Conservation (phyloP, 1,284 basidiomycete species). For the Malassezia equina region DNA sequence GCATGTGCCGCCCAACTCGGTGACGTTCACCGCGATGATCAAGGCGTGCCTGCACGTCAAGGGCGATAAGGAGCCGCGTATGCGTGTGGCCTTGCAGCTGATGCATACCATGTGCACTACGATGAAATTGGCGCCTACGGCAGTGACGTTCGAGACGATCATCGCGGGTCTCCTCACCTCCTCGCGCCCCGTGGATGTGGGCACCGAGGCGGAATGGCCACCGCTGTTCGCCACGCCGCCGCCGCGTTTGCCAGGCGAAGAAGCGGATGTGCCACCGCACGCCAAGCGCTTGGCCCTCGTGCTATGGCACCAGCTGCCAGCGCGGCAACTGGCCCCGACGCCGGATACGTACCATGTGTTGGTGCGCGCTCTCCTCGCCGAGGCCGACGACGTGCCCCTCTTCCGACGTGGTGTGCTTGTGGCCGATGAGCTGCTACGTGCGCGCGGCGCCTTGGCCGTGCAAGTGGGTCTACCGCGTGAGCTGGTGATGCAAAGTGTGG, state of each 20-base stretch:
- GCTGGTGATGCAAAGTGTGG: neutral
- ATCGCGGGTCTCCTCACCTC: conserved; percentile 21
- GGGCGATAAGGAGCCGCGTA: conserved; percentile 10
- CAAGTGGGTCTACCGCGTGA: neutral
- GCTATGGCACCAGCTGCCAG: conserved; percentile 26
- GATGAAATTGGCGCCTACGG: conserved; percentile 22
- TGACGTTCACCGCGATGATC: conserved; percentile 40
- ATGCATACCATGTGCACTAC: conserved; percentile 31
- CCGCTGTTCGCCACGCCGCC: conserved; percentile 4
- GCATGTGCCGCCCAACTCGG: conserved; percentile 26
- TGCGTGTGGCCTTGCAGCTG: conserved; percentile 28
- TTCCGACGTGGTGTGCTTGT: conserved; percentile 10
- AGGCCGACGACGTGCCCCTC: neutral
- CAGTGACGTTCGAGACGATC: conserved; percentile 30
- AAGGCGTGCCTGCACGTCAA: conserved; percentile 24
- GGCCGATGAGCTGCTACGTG: conserved; percentile 10
- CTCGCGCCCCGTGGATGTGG: conserved; percentile 16
- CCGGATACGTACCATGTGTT: conserved; percentile 16
- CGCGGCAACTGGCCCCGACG: conserved; percentile 15
- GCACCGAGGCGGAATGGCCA: conserved; percentile 8
- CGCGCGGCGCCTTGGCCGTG: neutral
- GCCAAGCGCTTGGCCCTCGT: conserved; percentile 17
- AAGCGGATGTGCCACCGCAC: conserved; percentile 7
- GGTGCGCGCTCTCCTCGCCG: conserved; percentile 3
- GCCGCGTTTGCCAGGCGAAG: neutral